These are phyloP conservation scores for Botrytis paeoniae DNA, from an alignment of 2,329 filamentous ascomycete genomes.

Conservation along the genomic window DNA sequence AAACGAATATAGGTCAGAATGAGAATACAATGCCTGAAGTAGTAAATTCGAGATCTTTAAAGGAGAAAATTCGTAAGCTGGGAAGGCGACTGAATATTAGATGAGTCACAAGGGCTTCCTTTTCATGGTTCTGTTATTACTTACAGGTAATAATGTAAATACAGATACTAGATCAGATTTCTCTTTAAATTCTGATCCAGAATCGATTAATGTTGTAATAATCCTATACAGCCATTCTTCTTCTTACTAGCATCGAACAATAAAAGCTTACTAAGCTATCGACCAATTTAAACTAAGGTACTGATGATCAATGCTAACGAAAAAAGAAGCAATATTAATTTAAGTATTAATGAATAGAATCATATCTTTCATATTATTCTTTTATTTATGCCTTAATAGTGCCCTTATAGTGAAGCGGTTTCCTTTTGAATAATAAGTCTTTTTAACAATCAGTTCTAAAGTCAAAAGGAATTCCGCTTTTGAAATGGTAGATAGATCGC, in stretches of 20 bases:
- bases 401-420: not conserved
- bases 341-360: not conserved
- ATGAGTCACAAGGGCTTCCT: not conserved
- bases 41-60: not conserved
- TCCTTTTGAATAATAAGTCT: not conserved
- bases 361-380: no score
- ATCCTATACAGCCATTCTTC: not conserved
- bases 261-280: not conserved
- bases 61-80: not conserved
- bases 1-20: not conserved
- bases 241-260: not conserved
- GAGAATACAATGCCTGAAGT: not conserved
- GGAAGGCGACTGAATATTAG: not conserved
- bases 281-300: not conserved
- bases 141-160: not conserved
- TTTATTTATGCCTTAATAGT: no score
- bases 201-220: not conserved
- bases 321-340: not conserved
- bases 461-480: not conserved
- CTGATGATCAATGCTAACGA: not conserved
- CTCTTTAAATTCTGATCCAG: not conserved
- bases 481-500: not conserved
- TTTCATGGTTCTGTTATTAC: not conserved
- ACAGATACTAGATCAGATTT: not conserved
- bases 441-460: not conserved